These are phyloP conservation scores for Solanum microdontum DNA, from an alignment of 257 asterid species.

Conservation along the genomic window DNA sequence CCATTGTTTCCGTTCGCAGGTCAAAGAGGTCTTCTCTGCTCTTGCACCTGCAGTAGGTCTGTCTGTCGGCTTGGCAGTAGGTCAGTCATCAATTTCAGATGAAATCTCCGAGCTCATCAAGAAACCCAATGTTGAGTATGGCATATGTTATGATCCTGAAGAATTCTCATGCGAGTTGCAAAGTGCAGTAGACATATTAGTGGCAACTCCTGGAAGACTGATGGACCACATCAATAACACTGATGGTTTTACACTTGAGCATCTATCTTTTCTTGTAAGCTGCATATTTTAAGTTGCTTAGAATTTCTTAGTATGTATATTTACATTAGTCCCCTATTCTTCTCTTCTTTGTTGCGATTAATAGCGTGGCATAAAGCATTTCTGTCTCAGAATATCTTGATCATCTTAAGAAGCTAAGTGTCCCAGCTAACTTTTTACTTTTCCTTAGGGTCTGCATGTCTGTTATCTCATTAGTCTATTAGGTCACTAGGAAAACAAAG, in stretches of 20 bases:
- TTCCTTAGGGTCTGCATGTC: neutral
- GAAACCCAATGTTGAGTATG: slow-evolving; percentile 44
- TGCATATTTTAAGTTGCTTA: neutral
- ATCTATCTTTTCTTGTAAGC: slow-evolving; percentile 85
- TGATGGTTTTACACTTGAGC: slow-evolving; percentile 82
- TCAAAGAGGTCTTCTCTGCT: slow-evolving; percentile 68
- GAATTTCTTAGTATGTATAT: neutral
- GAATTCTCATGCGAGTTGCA: slow-evolving; percentile 31
- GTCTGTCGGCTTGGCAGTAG: slow-evolving; percentile 93
- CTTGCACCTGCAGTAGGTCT: slow-evolving; percentile 91
- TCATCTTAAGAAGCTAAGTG: neutral
- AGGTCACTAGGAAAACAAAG: neutral
- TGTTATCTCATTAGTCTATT: neutral
- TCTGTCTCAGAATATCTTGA: neutral
- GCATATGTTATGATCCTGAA: slow-evolving; percentile 37
- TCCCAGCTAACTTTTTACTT: neutral
- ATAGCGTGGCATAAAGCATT: neutral
- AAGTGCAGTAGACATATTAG: slow-evolving; percentile 83
- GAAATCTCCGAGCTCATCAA: slow-evolving; percentile 68
- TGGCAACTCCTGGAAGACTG: slow-evolving; percentile 93
- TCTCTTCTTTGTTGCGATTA: neutral
- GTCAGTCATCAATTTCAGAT: slow-evolving; percentile 86
- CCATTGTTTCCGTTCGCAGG: slow-evolving; percentile 30
- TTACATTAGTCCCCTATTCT: neutral
- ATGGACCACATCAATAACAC: slow-evolving; percentile 90